These are phyloP conservation scores for Skeletonema costatum DNA, from an alignment of 108 stramenopile species.

Conservation along the genomic window DNA sequence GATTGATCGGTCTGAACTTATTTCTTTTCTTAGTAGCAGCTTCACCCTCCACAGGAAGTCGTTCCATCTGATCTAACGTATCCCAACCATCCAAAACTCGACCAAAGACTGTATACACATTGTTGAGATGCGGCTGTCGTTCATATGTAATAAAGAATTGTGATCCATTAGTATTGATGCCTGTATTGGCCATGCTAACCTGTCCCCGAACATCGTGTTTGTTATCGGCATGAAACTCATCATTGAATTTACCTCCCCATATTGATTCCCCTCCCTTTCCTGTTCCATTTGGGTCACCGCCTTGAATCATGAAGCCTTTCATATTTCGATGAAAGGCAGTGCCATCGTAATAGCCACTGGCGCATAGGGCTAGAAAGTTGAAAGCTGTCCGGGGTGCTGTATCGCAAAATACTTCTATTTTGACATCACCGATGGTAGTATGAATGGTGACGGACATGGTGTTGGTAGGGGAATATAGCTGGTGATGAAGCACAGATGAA, in stretches of 20 bases:
- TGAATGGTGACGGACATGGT: slow-evolving; percentile 95
- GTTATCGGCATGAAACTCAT: slow-evolving; percentile 94
- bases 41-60: slow-evolving; percentile 80
- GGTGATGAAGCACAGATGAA: not conserved
- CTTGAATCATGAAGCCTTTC: slow-evolving; percentile 96
- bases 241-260: slow-evolving; percentile 94
- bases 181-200: slow-evolving; percentile 94
- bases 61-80: slow-evolving; percentile 93
- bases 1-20: slow-evolving; percentile 87
- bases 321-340: slow-evolving; percentile 95
- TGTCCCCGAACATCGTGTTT: slow-evolving; percentile 90
- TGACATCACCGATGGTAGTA: slow-evolving; percentile 91
- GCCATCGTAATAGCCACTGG: slow-evolving; percentile 90
- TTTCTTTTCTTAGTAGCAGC: slow-evolving; percentile 75
- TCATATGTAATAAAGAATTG: slow-evolving; percentile 97
- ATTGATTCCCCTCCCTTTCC: slow-evolving; percentile 94
- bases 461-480: not conserved
- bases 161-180: slow-evolving; percentile 84
- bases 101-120: slow-evolving; percentile 95
- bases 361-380: slow-evolving; percentile 91
- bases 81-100: slow-evolving; percentile 95
- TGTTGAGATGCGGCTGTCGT: slow-evolving; percentile 94
- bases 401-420: slow-evolving; percentile 97
- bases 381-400: slow-evolving; percentile 90
- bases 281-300: slow-evolving; percentile 95